These are phyloP conservation scores for Magnaporthiopsis incrustans DNA, from an alignment of 2,329 filamentous ascomycete genomes.

Conservation along the genomic window DNA sequence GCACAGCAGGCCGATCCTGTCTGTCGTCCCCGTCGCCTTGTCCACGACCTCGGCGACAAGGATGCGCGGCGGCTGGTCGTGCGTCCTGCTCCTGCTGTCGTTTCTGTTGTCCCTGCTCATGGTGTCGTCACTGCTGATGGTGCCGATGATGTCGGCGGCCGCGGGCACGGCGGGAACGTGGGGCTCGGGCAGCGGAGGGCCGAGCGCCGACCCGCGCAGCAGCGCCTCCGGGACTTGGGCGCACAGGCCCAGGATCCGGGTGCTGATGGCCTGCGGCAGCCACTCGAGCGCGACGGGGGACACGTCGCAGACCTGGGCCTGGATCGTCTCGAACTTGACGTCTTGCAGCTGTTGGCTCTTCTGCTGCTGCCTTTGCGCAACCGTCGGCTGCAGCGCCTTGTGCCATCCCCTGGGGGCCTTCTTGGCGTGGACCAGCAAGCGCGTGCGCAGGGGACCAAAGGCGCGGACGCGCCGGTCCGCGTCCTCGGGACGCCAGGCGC, in stretches of 20 bases:
- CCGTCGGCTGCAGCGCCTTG: slow-evolving; percentile 10
- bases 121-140: background rate
- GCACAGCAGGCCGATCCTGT: background rate
- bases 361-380: slow-evolving; percentile 6
- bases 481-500: slow-evolving; percentile 26
- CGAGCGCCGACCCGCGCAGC: no score
- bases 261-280: background rate
- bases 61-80: background rate
- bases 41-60: background rate
- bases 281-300: slow-evolving; percentile 14
- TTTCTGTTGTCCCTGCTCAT: background rate
- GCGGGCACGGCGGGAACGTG: no score
- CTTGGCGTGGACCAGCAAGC: slow-evolving; percentile 7
- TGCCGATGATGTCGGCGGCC: background rate
- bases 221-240: background rate
- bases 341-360: background rate
- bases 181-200: no score
- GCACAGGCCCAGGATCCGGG: background rate
- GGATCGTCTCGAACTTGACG: slow-evolving; percentile 14
- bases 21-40: background rate
- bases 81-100: background rate
- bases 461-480: slow-evolving; percentile 50
- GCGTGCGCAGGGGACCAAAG: slow-evolving; percentile 60
- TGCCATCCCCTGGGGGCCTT: slow-evolving; percentile 7
- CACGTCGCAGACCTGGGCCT: slow-evolving; percentile 31